Evolutionary conservation across 129 eudicot species (phyloP).

Genomic region (Arctium lappa): DNA sequence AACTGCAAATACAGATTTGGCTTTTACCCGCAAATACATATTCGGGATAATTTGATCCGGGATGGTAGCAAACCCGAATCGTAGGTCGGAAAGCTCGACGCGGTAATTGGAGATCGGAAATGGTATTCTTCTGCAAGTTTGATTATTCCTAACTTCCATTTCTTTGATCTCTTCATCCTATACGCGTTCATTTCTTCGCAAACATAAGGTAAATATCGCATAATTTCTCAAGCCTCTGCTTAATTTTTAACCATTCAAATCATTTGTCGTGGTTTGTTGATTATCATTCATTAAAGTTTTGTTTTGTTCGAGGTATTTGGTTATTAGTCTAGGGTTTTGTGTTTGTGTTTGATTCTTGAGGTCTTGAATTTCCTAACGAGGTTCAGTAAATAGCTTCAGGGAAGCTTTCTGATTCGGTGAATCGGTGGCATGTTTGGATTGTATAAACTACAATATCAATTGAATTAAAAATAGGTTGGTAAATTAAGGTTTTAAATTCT

Average conservation of each 20-base stretch:
- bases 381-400: neutral
- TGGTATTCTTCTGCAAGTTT: neutral
- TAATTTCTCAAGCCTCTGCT: neutral
- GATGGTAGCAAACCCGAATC: neutral
- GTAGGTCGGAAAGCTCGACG: neutral
- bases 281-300: neutral
- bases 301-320: neutral
- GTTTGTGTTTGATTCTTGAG: neutral
- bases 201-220: constrained; percentile 5
- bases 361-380: neutral
- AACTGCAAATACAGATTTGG: no score
- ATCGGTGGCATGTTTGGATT: neutral
- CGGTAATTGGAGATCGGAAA: neutral
- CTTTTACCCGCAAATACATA: no score
- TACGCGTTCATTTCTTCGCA: constrained; percentile 5
- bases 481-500: neutral
- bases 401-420: neutral
- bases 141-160: neutral
- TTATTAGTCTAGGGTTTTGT: constrained; percentile 23
- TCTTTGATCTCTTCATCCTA: neutral
- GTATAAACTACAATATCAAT: neutral
- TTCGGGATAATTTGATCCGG: neutral
- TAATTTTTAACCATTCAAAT: neutral
- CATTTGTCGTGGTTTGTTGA: neutral
- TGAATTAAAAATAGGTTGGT: neutral